phyloP scores from a whole-genome alignment of 2,329 filamentous ascomycete genomes.

The Volutella citrinella region DNA sequence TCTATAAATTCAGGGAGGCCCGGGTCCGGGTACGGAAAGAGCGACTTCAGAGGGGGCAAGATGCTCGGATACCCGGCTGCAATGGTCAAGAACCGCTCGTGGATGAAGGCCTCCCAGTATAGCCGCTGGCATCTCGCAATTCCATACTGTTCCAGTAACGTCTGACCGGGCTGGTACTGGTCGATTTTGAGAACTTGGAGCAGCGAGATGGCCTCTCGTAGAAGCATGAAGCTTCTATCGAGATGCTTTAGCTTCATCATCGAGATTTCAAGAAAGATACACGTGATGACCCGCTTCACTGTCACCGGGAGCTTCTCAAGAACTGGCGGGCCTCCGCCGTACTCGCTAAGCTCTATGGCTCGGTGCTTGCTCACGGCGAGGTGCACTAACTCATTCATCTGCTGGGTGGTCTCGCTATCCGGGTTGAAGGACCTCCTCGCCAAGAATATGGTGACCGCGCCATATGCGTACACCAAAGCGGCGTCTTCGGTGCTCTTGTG shows the following conservation, averaged over 20 bases:
- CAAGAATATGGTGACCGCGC: conserved; percentile 19
- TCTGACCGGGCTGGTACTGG: conserved; percentile 9
- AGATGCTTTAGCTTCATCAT: conserved; percentile 45
- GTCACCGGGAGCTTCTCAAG: conserved; percentile 40
- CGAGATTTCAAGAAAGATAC: conserved; percentile 51
- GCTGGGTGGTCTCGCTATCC: conserved; percentile 16
- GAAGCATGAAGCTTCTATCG: conserved; percentile 47
- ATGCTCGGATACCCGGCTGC: conserved; percentile 43
- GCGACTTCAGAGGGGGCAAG: conserved; percentile 30
- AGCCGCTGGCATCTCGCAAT: conserved; percentile 37
- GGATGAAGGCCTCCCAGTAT: conserved; percentile 56
- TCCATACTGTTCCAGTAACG: no score
- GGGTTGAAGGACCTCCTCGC: conserved; percentile 18
- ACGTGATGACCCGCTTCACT: conserved; percentile 47
- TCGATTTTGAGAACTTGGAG: conserved; percentile 21
- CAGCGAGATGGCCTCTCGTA: conserved; percentile 46
- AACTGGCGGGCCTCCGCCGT: conserved; percentile 32
- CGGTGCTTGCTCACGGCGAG: conserved; percentile 27
- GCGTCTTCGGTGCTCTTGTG: conserved; percentile 17
- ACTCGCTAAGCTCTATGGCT: conserved; percentile 22
- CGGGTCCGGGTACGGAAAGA: conserved; percentile 29
- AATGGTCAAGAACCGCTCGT: conserved; percentile 54
- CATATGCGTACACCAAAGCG: conserved; percentile 19
- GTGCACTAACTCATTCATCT: conserved; percentile 22
- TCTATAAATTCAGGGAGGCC: conserved; percentile 35